Evolutionary conservation across 495 filamentous ascomycete genomes (phyloP), one percentile per base, ranked within the genome.

Genomic region (Terfezia claveryi): DNA sequence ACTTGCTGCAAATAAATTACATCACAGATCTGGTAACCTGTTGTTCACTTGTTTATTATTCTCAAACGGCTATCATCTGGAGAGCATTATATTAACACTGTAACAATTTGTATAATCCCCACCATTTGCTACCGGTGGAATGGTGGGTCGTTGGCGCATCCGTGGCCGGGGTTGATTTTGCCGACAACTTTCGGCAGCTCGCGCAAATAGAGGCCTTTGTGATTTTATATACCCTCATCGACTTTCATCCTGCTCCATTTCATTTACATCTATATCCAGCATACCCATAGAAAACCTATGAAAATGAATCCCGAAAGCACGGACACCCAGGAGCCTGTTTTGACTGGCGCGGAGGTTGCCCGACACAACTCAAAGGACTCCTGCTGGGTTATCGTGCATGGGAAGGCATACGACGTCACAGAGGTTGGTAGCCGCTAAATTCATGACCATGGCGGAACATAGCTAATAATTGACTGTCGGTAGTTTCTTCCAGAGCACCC

Each of bases 301-400:
- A 32, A 32, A 32, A 32, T 32, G 27, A 32, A 32, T 4, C 27
- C 1, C 27, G 27, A 32, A 32, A 32, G 27, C 27, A 4, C 2
- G 4, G 27, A 32, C 2, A 32, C 27, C 4, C 27, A 32, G 27
- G 7, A 32, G 27, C 27, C 27, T 7, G 27, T 32, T 32, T 32
- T 83, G 55, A 76, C 71, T 9, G 80, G 80, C 37, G 75, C 68
- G 32, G 79, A 86, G 41, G 69, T 88, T 38, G 73, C 73, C 17
- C 74, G 81, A 67, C 85, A 91, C 63, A 78, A 77, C 65, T 76
- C 64, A 46, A 69, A 71, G 53, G 73, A 82, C 58, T 81, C 79
- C 23, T 87, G 83, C 65, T 91, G 85, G 85, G 77, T 88, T 10
- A 83, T 82, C 51, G 73, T 89, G 53, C 82, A 86, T 66, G 76